Percentiles rank a stretch among this genome's conserved stretches.
These are phyloP conservation scores for Pachyrhizus erosus DNA, from an alignment of 306 rosid species.

Conservation along the genomic window DNA sequence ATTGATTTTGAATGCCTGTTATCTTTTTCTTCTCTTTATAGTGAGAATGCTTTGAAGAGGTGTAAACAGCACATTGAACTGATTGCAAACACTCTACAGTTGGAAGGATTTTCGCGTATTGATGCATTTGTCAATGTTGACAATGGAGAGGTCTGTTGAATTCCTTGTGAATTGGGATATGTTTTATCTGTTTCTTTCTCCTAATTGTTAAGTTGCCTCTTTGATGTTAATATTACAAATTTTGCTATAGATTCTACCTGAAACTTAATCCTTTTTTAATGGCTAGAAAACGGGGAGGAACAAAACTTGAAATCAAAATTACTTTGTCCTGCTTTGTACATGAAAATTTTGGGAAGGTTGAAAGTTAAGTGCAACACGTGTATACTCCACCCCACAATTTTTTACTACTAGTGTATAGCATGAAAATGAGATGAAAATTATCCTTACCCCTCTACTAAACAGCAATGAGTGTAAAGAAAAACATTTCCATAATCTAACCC, in stretches of 20 bases:
- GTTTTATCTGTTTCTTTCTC: not conserved
- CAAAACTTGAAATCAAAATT: constrained; percentile 20
- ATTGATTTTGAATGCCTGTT: constrained; percentile 29
- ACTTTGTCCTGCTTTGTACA: not conserved
- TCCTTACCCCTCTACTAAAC: not conserved
- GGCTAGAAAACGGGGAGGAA: not conserved
- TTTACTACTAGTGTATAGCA: not conserved
- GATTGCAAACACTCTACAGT: constrained; percentile 77
- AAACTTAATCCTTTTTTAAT: not conserved
- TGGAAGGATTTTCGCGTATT: constrained; percentile 94
- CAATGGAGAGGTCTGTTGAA: constrained; percentile 79
- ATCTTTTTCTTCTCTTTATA: constrained; percentile 41
- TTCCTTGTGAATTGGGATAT: constrained; percentile 23
- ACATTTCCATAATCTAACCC: too few relatives aligned
- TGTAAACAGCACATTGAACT: constrained; percentile 78
- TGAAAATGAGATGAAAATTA: not conserved
- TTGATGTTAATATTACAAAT: not conserved
- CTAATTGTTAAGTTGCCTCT: constrained; percentile 13
- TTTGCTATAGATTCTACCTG: not conserved
- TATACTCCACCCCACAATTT: not conserved
- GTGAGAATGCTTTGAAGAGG: constrained; percentile 70
- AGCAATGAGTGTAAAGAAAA: not conserved
- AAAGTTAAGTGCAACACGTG: not conserved
- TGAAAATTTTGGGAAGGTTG: not conserved
- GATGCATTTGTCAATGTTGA: constrained; percentile 93